A percentile compares a stretch with the other conserved stretches of the same genome.
These are phyloP conservation scores for Vitis amurensis DNA, from an alignment of 164 flowering plant species.

Conservation along the genomic window DNA sequence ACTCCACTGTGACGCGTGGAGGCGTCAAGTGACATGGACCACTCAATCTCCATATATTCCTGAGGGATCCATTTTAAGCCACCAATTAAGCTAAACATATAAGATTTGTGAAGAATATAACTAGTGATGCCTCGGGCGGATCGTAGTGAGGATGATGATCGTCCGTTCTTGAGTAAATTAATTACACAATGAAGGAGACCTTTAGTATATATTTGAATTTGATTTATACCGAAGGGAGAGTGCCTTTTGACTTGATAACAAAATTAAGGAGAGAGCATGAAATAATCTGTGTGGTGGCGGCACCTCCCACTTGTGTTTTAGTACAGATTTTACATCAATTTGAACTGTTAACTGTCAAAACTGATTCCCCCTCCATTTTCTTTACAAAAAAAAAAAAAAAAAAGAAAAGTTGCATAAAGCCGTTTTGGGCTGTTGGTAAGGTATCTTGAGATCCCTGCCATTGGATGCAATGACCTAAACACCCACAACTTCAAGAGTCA, in stretches of 20 bases:
- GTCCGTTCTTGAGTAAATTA: neutral
- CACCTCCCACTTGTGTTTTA: slow-evolving; percentile 24
- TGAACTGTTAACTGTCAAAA: slow-evolving; percentile 21
- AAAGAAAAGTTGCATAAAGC: slow-evolving; percentile 17
- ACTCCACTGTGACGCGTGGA: slow-evolving; percentile 11
- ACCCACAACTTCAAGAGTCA: neutral
- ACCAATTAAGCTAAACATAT: neutral
- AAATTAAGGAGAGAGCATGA: neutral
- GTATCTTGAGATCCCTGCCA: neutral
- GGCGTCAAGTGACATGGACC: slow-evolving; percentile 17
- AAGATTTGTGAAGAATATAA: neutral
- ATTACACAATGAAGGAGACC: too few relatives aligned
- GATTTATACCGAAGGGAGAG: slow-evolving; percentile 22
- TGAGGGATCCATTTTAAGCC: slow-evolving; percentile 2
- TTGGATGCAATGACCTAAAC: neutral
- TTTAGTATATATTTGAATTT: slow-evolving; percentile 13
- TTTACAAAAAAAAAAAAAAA: slow-evolving; percentile 6
- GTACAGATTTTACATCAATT: slow-evolving; percentile 5
- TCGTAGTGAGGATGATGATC: neutral
- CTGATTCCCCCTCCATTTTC: slow-evolving; percentile 24
- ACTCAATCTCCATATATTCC: slow-evolving; percentile 10
- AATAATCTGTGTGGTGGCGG: slow-evolving; percentile 9
- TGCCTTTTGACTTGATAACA: slow-evolving; percentile 28
- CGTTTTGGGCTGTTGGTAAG: slow-evolving; percentile 7
- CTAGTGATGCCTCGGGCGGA: neutral